phyloP scores from a whole-genome alignment of 1,139 yeast genomes.

The Trichomonascaceae sp. region DNA sequence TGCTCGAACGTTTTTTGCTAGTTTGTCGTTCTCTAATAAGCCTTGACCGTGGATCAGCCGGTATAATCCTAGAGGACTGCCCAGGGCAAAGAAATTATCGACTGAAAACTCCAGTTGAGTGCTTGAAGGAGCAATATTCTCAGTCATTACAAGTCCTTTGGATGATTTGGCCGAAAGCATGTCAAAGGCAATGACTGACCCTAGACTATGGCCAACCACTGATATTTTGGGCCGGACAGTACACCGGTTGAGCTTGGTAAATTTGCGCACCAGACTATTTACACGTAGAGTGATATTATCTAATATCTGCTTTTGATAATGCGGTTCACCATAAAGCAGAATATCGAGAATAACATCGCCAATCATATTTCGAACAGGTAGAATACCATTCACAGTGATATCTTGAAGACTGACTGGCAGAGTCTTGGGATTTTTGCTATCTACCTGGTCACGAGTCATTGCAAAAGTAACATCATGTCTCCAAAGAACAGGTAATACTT shows the following conservation, averaged over 20 bases:
- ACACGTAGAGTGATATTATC: conserved; percentile 54
- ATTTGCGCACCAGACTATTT: conserved; percentile 54
- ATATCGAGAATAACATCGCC: conserved; percentile 85
- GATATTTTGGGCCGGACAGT: conserved; percentile 62
- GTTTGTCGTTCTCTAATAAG: conserved; percentile 10
- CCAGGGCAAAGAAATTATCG: conserved; percentile 67
- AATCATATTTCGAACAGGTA: conserved; percentile 61
- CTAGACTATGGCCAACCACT: conserved; percentile 81
- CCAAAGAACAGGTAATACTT: conserved; percentile 42
- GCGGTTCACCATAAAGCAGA: conserved; percentile 71
- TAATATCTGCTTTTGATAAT: conserved; percentile 54
- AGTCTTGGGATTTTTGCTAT: conserved; percentile 14
- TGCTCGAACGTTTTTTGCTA: conserved; percentile 39
- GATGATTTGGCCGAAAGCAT: conserved; percentile 43
- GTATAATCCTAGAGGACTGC: conserved; percentile 85
- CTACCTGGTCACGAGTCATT: conserved; percentile 13
- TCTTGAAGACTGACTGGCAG: conserved; percentile 54
- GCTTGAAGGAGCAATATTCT: conserved; percentile 20
- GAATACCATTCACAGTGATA: conserved; percentile 71
- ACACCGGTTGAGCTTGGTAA: conserved; percentile 60
- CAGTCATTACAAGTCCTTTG: conserved; percentile 7
- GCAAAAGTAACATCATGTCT: conserved; percentile 27
- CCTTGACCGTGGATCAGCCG: conserved; percentile 37
- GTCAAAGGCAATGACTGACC: conserved; percentile 77
- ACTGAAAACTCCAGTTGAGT: conserved; percentile 57